These are phyloP conservation scores for Boletus reticulatus DNA, from an alignment of 768 basidiomycete species.

Conservation along the genomic window DNA sequence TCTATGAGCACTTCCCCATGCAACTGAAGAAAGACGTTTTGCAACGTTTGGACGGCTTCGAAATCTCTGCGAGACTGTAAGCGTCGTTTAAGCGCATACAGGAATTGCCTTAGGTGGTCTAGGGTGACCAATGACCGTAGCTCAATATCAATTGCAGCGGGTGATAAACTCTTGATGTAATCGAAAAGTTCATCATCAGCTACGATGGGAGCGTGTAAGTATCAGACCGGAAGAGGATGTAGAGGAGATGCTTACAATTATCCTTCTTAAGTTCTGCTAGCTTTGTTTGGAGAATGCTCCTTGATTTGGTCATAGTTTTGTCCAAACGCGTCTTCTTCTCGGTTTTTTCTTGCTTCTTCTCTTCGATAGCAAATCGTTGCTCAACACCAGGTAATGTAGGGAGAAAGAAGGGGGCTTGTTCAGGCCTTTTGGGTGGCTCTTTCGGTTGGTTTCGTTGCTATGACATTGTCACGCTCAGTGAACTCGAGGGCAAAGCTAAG, in stretches of 20 bases:
- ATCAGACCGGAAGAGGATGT: constrained; percentile 1
- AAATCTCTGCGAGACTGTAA: constrained; percentile 84
- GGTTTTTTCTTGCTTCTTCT: constrained; percentile 37
- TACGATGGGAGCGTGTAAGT: constrained; percentile 1
- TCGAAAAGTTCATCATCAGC: constrained; percentile 81
- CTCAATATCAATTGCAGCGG: constrained; percentile 89
- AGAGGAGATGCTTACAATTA: constrained; percentile 57
- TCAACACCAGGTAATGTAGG: constrained; percentile 90
- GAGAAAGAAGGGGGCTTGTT: constrained; percentile 96
- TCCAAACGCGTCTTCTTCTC: constrained; percentile 51
- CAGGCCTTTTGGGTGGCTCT: constrained; percentile 92
- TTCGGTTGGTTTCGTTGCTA: constrained; percentile 96
- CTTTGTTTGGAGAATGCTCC: constrained; percentile 71
- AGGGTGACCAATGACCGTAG: constrained; percentile 73
- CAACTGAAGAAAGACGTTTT: constrained; percentile 78
- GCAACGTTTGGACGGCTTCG: constrained; percentile 89
- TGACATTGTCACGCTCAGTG: not conserved
- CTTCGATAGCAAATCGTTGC: constrained; percentile 65
- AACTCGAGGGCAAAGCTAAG: not conserved
- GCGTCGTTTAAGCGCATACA: constrained; percentile 70
- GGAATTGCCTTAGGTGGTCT: constrained; percentile 62
- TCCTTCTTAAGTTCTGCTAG: constrained; percentile 54
- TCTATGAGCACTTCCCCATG: constrained; percentile 80
- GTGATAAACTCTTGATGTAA: constrained; percentile 82
- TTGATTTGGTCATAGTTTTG: constrained; percentile 46